Evolutionary conservation across 164 flowering plant genomes (phyloP), one percentile per base, ranked within the genome.

Genomic region (Amborella trichopoda): DNA sequence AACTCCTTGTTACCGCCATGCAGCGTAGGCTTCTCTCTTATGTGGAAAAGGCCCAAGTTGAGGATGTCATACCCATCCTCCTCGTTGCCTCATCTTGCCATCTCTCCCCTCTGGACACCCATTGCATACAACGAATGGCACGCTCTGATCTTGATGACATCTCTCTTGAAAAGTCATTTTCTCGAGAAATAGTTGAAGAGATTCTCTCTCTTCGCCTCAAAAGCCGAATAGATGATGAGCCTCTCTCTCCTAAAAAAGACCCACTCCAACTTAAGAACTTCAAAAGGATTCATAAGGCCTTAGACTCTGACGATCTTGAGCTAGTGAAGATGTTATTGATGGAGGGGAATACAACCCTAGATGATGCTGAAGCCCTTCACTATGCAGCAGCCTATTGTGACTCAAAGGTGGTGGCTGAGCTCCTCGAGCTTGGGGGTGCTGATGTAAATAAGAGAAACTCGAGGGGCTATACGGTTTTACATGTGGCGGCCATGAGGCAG

Each of bases 281-380:
- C 32, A 61, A 49, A 60, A 77, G 78, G 54, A 75, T 80, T 28
- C 69, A 52, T 50, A 74, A 52, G 56, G 94, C 94, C 16, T 49
- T 83, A 39, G 94, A 83, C 50, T 80, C 83, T 0, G 81, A 83
- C 53, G 94, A 83, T 71, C 74, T 83, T 14, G 88, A 83, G 58
- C 73, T 83, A 12, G 70, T 83, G 19, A 72, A 56, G 25, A 70
- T 80, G 40, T 79, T 83, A 1, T 52, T 83, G 19, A 49, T 51
- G 3, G 94, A 83, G 48, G 72, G 80, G 20, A 45, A 59, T 23
- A 52, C 67, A 22, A 79, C 79, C 17, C 49, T 83, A 36, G 81
- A 83, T 56, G 77, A 67, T 30, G 94, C 94, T 2, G 44, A 55
- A 62, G 88, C 84, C 21, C 80, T 83, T 30, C 94, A 83, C 50